These are phyloP conservation scores for Penicillium sp. DNA, from an alignment of 2,329 filamentous ascomycete species.

Conservation along the genomic window DNA sequence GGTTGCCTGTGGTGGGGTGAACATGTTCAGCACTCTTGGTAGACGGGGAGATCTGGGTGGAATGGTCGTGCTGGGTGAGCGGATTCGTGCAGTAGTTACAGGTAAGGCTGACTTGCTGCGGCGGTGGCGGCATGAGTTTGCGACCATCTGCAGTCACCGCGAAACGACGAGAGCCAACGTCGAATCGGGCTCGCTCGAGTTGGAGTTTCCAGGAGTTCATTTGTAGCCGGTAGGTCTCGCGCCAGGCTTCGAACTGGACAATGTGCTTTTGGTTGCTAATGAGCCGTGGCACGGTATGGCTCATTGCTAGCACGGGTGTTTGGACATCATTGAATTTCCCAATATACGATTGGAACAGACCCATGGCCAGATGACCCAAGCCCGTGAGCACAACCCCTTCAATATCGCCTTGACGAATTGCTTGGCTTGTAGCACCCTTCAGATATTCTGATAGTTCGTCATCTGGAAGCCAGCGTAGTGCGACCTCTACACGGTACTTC, in stretches of 20 bases:
- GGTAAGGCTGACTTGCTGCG: slow-evolving; percentile 55
- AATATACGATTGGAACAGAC: slow-evolving; percentile 61
- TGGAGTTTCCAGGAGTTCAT: slow-evolving; percentile 63
- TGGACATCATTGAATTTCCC: slow-evolving; percentile 60
- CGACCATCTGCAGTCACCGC: slow-evolving; percentile 51
- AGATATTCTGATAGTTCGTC: slow-evolving; percentile 52
- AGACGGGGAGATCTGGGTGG: slow-evolving; percentile 27
- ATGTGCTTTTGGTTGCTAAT: slow-evolving; percentile 53
- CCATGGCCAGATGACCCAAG: slow-evolving; percentile 55
- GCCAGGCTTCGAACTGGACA: slow-evolving; percentile 57
- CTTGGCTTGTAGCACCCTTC: slow-evolving; percentile 50
- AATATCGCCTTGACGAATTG: slow-evolving; percentile 55
- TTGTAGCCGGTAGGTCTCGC: slow-evolving; percentile 58
- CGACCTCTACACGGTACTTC: slow-evolving; percentile 60
- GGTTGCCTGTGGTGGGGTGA: slow-evolving; percentile 36
- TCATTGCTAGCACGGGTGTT: slow-evolving; percentile 60
- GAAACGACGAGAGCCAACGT: slow-evolving; percentile 55
- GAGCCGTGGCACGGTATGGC: slow-evolving; percentile 58
- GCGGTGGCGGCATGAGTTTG: slow-evolving; percentile 49
- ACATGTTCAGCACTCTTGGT: slow-evolving; percentile 30
- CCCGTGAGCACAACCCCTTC: slow-evolving; percentile 63
- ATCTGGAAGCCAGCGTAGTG: slow-evolving; percentile 52
- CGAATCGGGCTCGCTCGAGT: slow-evolving; percentile 58
- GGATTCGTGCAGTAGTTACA: slow-evolving; percentile 60
- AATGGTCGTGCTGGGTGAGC: slow-evolving; percentile 48